These are phyloP conservation scores for Paraconiothyrium brasiliense DNA, from an alignment of 2,329 filamentous ascomycete species.

Conservation along the genomic window DNA sequence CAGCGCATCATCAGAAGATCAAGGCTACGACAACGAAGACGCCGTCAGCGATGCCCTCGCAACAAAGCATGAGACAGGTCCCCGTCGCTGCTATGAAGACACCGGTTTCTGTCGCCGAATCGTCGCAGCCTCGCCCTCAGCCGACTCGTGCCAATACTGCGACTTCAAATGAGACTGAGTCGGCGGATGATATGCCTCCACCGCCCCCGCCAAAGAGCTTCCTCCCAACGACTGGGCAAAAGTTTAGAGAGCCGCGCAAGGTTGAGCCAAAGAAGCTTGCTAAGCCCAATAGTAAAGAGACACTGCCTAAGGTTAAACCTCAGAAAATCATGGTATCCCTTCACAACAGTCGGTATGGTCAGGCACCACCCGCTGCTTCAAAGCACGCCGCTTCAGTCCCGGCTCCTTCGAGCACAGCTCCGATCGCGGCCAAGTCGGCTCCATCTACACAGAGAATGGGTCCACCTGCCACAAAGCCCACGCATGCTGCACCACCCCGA, in stretches of 20 bases:
- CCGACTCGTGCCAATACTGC: constrained; percentile 39
- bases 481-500: constrained; percentile 40
- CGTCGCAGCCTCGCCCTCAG: constrained; percentile 41
- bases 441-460: constrained; percentile 34
- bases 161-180: constrained; percentile 48
- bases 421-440: constrained; percentile 35
- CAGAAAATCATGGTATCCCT: constrained; percentile 72
- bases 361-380: constrained; percentile 36
- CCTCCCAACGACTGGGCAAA: constrained; percentile 63
- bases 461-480: constrained; percentile 65
- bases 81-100: constrained; percentile 59
- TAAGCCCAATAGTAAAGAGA: constrained; percentile 68
- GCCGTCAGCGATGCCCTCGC: constrained; percentile 47
- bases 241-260: constrained; percentile 60
- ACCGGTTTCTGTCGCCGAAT: constrained; percentile 39
- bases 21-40: constrained; percentile 61
- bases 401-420: constrained; percentile 55
- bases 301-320: constrained; percentile 66
- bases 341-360: constrained; percentile 62
- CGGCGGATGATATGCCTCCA: constrained; percentile 67
- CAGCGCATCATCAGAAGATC: constrained; percentile 53
- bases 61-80: constrained; percentile 42
- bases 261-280: constrained; percentile 55
- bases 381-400: constrained; percentile 60
- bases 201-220: constrained; percentile 65